Base-by-base conservation (phyloP, 1,284 basidiomycete species). In the Blastosporella zonata region DNA sequence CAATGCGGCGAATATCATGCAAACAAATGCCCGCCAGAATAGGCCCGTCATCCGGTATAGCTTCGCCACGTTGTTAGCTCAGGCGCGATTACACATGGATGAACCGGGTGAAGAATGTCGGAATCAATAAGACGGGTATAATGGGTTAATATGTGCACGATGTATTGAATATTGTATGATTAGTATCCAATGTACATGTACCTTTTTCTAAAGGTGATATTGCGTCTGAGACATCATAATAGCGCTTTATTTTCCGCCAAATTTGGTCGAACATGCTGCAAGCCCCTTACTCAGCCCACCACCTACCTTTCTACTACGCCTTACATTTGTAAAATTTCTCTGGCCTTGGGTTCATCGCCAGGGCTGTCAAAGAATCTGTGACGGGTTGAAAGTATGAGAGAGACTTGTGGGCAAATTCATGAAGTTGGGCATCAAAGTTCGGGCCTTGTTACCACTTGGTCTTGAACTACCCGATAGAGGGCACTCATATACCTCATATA, bases 1-100 rank as follows among this genome's bases (percentile, higher is more conserved):
- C 17, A 70, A 78, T 50, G 76, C 77, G 0, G 69, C 78, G 2
- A 59, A 65, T 8, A 87, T 90, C 50, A 71, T 84, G 27, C 62
- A 72, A 49, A 69, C 64, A 15, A 87, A 88, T 59, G 59, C 59
- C 17, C 67, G 72, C 38, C 64, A 38, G 58, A 69, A 46, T 54
- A 62, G 54, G 37, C 55, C 59, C 2, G 34, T 47, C 13, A 36
- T 61, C 36, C 55, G 61, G 28, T 60, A 59, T 43, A 55, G 61
- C 51, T 53, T 68, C 45, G 53, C 61, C 15, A 55, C 63, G n/a
- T 50, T 71, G 15, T 49, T 72, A 27, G 59, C 63, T n/a, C 61
- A 63, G 29, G 57, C 56, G 29, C 57, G 56, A 37, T 46, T 54
- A 22, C 55, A 57, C 21, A 50, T 50, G 25, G 55, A 54, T 40